Evolutionary conservation across 2,329 filamentous ascomycete species (phyloP), one percentile per base, ranked within the genome.

Genomic region (Xylariaceae sp.): DNA sequence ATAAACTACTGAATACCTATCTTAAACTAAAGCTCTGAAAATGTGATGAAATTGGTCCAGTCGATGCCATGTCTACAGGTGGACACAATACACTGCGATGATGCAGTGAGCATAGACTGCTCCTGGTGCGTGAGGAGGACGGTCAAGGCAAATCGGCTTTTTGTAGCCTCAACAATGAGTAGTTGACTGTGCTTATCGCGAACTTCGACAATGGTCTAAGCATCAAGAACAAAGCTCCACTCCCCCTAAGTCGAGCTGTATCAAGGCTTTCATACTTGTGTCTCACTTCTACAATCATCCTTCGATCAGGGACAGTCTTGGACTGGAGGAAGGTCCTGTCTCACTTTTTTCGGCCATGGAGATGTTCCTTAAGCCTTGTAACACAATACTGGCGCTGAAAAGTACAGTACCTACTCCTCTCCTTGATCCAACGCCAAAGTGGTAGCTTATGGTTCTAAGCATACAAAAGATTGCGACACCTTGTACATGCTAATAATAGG

Each of bases 301-400:
- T 31, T 7, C 22, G 10, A 13, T 17, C 13, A n/a, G 16, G 36
- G n/a, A 38, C 19, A 28, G 36, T 34, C 12, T 43, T 17, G 12
- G 39, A 56, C 40, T 46, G 22, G n/a, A 17, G 41, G 3, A 41
- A 45, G 17, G 16, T 14, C 36, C 33, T 53, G 49, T 53, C 43
- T 51, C 40, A 51, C 42, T 40, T 2, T 48, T 36, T 16, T 53
- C 31, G 38, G 54, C 45, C 28, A 18, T 43, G 34, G 28, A 44
- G 34, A 41, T 31, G 16, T 18, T 36, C 22, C 39, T 34, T 31
- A 31, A 22, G 31, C 42, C 28, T 6, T 40, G 53, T 49, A 33
- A 17, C 16, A 53, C 50, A 31, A 44, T 41, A 49, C 47, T 34
- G 42, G 50, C 12, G 17, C 17, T 40, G 45, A 47, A 31, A 12